These are phyloP conservation scores for Colletotrichum acutatum DNA, from an alignment of 2,329 filamentous ascomycete genomes.

Conservation along the genomic window DNA sequence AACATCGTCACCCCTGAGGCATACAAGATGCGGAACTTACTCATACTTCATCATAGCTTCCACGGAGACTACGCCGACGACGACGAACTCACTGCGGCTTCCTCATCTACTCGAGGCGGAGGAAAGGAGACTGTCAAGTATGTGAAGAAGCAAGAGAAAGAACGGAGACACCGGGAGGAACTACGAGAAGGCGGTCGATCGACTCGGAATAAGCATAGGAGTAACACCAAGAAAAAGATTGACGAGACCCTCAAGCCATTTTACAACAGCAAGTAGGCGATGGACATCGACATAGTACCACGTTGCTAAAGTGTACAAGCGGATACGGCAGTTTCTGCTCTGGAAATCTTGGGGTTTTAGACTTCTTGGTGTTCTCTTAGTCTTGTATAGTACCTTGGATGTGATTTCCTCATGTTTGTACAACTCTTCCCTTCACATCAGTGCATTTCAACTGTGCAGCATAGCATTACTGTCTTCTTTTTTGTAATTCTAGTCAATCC, in stretches of 20 bases:
- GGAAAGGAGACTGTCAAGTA: neutral
- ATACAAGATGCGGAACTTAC: neutral
- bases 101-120: neutral
- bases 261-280: rapidly evolving
- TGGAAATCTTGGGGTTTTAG: too few species aligned
- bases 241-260: neutral
- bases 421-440: too few species aligned
- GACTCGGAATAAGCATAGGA: neutral
- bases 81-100: neutral
- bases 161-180: neutral
- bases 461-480: too few species aligned
- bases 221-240: neutral
- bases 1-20: neutral
- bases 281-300: neutral
- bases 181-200: neutral
- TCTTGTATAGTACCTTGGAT: too few species aligned
- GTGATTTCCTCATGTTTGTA: too few species aligned
- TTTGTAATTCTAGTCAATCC: too few species aligned
- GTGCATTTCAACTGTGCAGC: too few species aligned
- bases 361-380: too few species aligned
- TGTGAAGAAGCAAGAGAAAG: neutral
- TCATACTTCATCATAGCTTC: neutral
- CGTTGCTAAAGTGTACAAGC: too few species aligned
- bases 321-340: too few species aligned
- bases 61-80: neutral